Evolutionary conservation across 768 basidiomycete species (phyloP).

Genomic region (Coprinopsis sp.): DNA sequence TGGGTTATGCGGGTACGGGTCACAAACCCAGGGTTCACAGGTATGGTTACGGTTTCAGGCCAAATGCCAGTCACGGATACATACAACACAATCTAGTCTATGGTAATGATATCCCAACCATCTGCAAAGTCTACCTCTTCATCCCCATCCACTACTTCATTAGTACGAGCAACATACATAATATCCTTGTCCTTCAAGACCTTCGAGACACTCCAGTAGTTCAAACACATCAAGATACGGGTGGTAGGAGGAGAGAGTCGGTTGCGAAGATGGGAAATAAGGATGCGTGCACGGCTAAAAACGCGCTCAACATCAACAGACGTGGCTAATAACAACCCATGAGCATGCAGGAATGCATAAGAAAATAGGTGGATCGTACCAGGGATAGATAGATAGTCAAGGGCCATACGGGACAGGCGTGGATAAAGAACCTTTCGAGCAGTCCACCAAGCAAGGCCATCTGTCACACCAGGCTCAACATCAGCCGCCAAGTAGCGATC

Average conservation of each 20-base stretch:
- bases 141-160: not conserved
- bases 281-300: constrained; percentile 1
- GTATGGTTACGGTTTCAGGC: no score
- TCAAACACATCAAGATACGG: not conserved
- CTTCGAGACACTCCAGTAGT: not conserved
- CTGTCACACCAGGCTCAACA: constrained; percentile 22
- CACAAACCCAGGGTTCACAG: no score
- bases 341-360: not conserved
- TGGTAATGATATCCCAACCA: not conserved
- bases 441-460: constrained; percentile 15
- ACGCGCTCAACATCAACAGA: constrained; percentile 1
- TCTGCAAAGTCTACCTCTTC: not conserved
- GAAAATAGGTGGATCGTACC: constrained; percentile 8
- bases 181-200: constrained; percentile 1
- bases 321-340: not conserved
- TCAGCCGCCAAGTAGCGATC: constrained; percentile 9
- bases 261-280: constrained; percentile 3
- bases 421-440: constrained; percentile 8
- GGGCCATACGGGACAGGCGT: constrained; percentile 12
- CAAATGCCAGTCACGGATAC: no score
- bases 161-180: not conserved
- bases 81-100: no score
- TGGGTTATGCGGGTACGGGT: no score
- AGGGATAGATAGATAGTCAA: constrained; percentile 17
- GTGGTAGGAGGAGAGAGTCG: not conserved